A percentile compares a stretch with the other conserved stretches of the same genome.
These are phyloP conservation scores for Leccinum fuscescens DNA, from an alignment of 1,284 basidiomycete species.

Conservation along the genomic window DNA sequence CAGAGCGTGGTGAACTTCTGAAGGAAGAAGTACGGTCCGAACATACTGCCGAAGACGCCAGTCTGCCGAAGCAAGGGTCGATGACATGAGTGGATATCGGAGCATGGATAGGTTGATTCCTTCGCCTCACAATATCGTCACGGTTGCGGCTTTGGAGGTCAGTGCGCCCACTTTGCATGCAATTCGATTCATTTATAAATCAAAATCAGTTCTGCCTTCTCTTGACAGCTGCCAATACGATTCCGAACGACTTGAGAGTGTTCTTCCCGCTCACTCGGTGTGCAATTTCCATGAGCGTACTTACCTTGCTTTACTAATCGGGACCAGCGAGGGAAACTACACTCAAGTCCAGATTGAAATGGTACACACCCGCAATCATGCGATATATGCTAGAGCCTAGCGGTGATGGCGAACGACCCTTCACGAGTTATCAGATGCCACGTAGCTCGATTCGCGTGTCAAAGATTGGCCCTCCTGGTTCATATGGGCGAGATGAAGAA, in stretches of 20 bases:
- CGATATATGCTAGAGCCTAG: constrained; percentile 67
- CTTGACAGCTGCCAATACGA: constrained; percentile 75
- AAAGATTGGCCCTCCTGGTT: too few relatives aligned
- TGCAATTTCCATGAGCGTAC: constrained; percentile 24
- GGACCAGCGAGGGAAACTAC: constrained; percentile 84
- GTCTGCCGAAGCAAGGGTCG: constrained; percentile 67
- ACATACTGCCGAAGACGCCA: constrained; percentile 63
- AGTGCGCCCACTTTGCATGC: constrained; percentile 22
- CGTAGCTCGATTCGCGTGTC: too few relatives aligned
- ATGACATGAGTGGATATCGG: constrained; percentile 87
- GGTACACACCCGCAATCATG: constrained; percentile 82
- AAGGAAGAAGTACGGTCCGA: constrained; percentile 63
- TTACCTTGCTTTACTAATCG: constrained; percentile 15
- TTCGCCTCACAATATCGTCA: constrained; percentile 92
- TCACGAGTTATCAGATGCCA: too few relatives aligned
- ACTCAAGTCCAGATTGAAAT: constrained; percentile 87
- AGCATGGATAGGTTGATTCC: constrained; percentile 95
- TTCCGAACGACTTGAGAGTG: constrained; percentile 76
- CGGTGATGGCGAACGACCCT: too few relatives aligned
- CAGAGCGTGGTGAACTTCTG: constrained; percentile 75
- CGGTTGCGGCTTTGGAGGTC: constrained; percentile 87
- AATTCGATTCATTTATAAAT: constrained; percentile 8
- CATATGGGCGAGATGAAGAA: too few relatives aligned
- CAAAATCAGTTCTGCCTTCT: constrained; percentile 74
- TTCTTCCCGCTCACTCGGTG: constrained; percentile 91